phyloP scores from a whole-genome alignment of 2,329 filamentous ascomycete genomes.

The Lasiodiplodia hormozganensis region DNA sequence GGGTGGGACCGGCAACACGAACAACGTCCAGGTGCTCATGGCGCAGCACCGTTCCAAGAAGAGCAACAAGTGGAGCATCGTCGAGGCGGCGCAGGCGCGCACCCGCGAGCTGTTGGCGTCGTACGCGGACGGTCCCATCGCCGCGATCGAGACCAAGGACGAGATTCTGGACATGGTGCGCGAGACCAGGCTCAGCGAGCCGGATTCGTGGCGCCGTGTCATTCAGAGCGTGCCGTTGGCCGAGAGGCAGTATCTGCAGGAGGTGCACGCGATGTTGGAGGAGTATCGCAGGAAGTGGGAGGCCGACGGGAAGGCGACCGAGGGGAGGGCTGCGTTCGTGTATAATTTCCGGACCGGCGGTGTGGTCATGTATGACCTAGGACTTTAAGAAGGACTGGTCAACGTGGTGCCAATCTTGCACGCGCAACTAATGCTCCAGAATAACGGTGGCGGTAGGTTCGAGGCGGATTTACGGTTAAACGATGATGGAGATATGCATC shows the following conservation, averaged over 20 bases:
- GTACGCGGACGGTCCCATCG: slow-evolving; percentile 76
- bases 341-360: slow-evolving; percentile 89
- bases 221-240: slow-evolving; percentile 78
- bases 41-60: slow-evolving; percentile 88
- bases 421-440: not conserved
- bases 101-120: slow-evolving; percentile 70
- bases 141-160: slow-evolving; percentile 88
- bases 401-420: too few relatives aligned
- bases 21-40: slow-evolving; percentile 82
- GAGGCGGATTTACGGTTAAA: not conserved
- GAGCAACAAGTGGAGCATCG: slow-evolving; percentile 83
- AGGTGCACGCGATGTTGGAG: slow-evolving; percentile 78
- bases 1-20: slow-evolving; percentile 36
- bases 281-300: slow-evolving; percentile 67
- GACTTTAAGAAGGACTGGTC: slow-evolving; percentile 7
- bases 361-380: slow-evolving; percentile 85
- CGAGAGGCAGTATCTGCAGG: slow-evolving; percentile 81
- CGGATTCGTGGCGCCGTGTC: slow-evolving; percentile 81
- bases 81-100: slow-evolving; percentile 73
- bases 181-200: slow-evolving; percentile 76
- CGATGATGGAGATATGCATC: not conserved
- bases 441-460: not conserved
- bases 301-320: slow-evolving; percentile 45
- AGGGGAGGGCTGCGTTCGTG: slow-evolving; percentile 77
- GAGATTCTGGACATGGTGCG: slow-evolving; percentile 78